phyloP scores from a whole-genome alignment of 2,329 filamentous ascomycete species.

The Cordyceps pruinosa region DNA sequence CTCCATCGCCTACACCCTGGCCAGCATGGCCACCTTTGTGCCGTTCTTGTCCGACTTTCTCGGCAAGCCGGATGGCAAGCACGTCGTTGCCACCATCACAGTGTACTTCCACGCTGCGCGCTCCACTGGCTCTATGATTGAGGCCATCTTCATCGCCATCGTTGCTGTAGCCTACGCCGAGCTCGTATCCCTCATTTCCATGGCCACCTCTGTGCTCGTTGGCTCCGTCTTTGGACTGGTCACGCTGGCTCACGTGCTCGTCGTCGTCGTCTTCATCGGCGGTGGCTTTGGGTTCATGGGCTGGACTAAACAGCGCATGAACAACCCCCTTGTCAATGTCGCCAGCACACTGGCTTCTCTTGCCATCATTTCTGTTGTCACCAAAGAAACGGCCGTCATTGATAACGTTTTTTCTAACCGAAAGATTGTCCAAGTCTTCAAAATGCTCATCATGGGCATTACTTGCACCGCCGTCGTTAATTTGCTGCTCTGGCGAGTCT shows the following conservation, averaged over 20 bases:
- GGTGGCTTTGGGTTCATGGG: constrained; percentile 76
- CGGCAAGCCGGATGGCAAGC: constrained; percentile 80
- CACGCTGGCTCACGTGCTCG: constrained; percentile 65
- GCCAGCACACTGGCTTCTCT: constrained; percentile 77
- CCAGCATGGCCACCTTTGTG: constrained; percentile 74
- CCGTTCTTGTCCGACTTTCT: constrained; percentile 61
- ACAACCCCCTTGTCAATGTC: constrained; percentile 69
- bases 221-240: constrained; percentile 57
- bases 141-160: constrained; percentile 67
- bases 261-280: constrained; percentile 72
- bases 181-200: constrained; percentile 68
- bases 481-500: constrained; percentile 66
- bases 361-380: constrained; percentile 76
- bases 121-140: constrained; percentile 76
- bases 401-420: constrained; percentile 67
- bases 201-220: constrained; percentile 73
- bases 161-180: constrained; percentile 63
- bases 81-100: constrained; percentile 81
- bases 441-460: constrained; percentile 73
- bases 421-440: constrained; percentile 45
- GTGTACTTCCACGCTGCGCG: constrained; percentile 87
- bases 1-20: constrained; percentile 75
- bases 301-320: constrained; percentile 70
- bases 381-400: constrained; percentile 79
- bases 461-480: constrained; percentile 62